These are phyloP conservation scores for Areca catechu DNA, from an alignment of 176 grass and related monocot genomes.

Conservation along the genomic window DNA sequence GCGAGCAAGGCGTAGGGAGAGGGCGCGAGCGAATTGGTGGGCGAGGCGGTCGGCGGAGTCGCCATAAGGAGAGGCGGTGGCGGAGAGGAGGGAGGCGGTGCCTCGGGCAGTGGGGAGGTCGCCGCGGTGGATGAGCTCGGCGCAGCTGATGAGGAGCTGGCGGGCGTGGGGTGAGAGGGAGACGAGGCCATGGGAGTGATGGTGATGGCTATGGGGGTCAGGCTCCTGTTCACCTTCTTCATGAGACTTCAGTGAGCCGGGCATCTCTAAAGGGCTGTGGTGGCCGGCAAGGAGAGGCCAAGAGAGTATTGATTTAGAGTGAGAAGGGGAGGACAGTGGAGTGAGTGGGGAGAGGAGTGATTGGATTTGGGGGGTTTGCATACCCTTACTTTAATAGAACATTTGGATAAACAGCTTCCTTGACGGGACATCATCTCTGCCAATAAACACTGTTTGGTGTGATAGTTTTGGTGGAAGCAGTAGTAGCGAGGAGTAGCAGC, in stretches of 20 bases:
- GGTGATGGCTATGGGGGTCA: not conserved
- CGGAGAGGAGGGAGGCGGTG: no score
- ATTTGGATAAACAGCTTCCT: slow-evolving; percentile 68
- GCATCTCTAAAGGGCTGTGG: slow-evolving; percentile 31
- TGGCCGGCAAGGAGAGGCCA: not conserved
- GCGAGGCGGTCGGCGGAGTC: no score
- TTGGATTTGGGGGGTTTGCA: slow-evolving; percentile 5
- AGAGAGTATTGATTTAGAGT: slow-evolving; percentile 1
- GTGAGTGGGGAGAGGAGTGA: slow-evolving; percentile 13
- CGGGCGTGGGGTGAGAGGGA: slow-evolving; percentile 30
- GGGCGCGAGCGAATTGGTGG: slow-evolving; percentile 1
- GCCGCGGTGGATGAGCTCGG: slow-evolving; percentile 58
- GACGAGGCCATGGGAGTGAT: not conserved
- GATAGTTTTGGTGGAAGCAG: slow-evolving; percentile 14
- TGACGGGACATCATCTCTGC: slow-evolving; percentile 98
- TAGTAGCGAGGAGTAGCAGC: slow-evolving; percentile 25
- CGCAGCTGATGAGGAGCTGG: slow-evolving; percentile 56
- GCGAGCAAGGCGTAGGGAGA: slow-evolving; percentile 53
- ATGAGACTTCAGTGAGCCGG: slow-evolving; percentile 59
- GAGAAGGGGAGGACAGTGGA: slow-evolving; percentile 17
- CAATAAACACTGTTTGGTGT: slow-evolving; percentile 41
- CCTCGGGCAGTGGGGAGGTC: slow-evolving; percentile 43
- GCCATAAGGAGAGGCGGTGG: no score
- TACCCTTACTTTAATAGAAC: slow-evolving; percentile 27
- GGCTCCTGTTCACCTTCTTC: slow-evolving; percentile 24